Evolutionary conservation across 2,329 filamentous ascomycete genomes (phyloP).

Genomic region (Neofusicoccum ribis): DNA sequence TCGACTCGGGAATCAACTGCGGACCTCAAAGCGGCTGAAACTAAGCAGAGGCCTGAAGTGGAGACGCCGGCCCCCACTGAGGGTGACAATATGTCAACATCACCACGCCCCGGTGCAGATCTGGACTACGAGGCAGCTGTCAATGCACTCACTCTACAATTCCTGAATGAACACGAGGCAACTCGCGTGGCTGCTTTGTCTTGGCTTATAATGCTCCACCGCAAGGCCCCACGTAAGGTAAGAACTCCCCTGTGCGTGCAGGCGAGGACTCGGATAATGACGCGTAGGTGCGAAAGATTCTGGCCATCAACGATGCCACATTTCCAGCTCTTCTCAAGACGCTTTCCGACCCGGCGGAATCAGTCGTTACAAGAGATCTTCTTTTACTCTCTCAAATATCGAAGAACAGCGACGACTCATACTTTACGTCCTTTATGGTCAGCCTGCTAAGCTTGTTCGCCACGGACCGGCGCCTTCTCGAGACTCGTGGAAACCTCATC

Average conservation of each 20-base stretch:
- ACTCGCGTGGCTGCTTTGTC: slow-evolving; percentile 90
- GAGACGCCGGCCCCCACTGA: slow-evolving; percentile 46
- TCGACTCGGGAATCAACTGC: slow-evolving; percentile 21
- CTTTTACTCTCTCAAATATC: slow-evolving; percentile 95
- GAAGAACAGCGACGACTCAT: slow-evolving; percentile 92
- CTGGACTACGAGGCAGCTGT: slow-evolving; percentile 97
- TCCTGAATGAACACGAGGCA: slow-evolving; percentile 94
- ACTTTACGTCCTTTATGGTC: slow-evolving; percentile 98
- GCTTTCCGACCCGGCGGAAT: slow-evolving; percentile 89
- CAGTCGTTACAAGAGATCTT: slow-evolving; percentile 91
- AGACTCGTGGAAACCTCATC: slow-evolving; percentile 92
- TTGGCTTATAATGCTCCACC: slow-evolving; percentile 97
- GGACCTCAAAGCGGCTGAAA: slow-evolving; percentile 36
- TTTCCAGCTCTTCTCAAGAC: slow-evolving; percentile 96
- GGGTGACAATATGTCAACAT: slow-evolving; percentile 47
- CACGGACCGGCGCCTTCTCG: slow-evolving; percentile 85
- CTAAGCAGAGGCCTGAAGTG: slow-evolving; percentile 30
- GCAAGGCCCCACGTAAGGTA: slow-evolving; percentile 90
- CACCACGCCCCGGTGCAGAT: slow-evolving; percentile 57
- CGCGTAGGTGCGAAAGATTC: slow-evolving; percentile 39
- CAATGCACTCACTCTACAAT: slow-evolving; percentile 86
- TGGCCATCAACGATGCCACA: slow-evolving; percentile 95
- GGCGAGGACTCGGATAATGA: neutral
- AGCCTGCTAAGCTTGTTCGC: slow-evolving; percentile 93
- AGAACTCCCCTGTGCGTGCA: slow-evolving; percentile 19